Evolutionary conservation across 164 flowering plant species (phyloP), one percentile per base, ranked within the genome.

Genomic region (Berberis vulgaris): DNA sequence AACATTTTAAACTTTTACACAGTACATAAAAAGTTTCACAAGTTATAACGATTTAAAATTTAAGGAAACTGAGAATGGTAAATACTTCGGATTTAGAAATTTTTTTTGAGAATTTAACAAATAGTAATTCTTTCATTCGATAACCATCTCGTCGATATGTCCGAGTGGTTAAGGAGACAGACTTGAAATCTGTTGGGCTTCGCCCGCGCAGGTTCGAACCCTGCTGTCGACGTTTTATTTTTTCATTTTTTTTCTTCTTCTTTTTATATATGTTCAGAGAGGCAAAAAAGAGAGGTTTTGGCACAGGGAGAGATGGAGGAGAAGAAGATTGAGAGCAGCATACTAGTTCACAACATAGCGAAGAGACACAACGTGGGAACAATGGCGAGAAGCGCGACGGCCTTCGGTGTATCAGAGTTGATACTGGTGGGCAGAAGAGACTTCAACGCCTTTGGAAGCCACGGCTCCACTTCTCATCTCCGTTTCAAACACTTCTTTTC

Each of bases 171-270:
- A 89, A 82, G 87, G 87, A 86, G 86, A 82, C 90, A 80, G 87
- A 81, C 89, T 85, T 84, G 93, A 89, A 85, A 82, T 85, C 90
- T 86, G 92, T 85, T 86, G 91, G 88, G 88, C 84, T 84, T 68
- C 83, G 91, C 91, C 93, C 89, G 93, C 91, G 96, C 89, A 89
- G 89, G 93, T 89, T 83, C 89, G 86, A 89, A 78, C 87, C 89
- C 91, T 89, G 94, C 89, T 87, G 93, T 84, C 88, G 88, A 84
- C 96, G 89, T 0, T 54, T 2, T 10, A 10, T 10, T n/a, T 41
- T 2, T 45, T 5, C 4, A 0, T 38, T 39, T 55, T 1, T 12
- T 63, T 50, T 42, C 26, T 4, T 43, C 44, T 58, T 58, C 42
- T 59, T 39, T n/a, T 41, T 59, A 10, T 7, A 2, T 2, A 7